Evolutionary conservation across 371 early-diverging fungal species (phyloP).

Genomic region (Syncephalastrum sp.): DNA sequence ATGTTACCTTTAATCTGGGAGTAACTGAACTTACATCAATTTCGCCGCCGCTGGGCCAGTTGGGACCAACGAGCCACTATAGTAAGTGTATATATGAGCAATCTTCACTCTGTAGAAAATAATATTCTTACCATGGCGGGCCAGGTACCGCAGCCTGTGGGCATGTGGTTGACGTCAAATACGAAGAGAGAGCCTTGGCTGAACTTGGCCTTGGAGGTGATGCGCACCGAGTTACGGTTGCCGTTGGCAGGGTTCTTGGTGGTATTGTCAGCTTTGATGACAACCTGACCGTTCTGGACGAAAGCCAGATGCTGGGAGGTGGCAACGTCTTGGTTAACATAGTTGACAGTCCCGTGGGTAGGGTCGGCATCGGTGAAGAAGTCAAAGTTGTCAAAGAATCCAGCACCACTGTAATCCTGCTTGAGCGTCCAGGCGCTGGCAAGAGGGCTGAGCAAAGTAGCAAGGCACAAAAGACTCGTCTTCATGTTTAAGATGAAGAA

Average conservation of each 20-base stretch:
- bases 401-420: constrained; percentile 8
- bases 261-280: constrained; percentile 17
- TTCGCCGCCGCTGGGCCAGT: constrained; percentile 40
- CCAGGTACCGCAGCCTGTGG: constrained; percentile 38
- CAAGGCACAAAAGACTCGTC: not conserved
- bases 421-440: constrained; percentile 19
- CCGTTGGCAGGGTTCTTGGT: constrained; percentile 6
- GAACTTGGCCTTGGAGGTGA: constrained; percentile 19
- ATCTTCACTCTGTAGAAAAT: no score
- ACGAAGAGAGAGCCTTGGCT: constrained; percentile 31
- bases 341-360: constrained; percentile 47
- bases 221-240: constrained; percentile 27
- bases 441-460: not conserved
- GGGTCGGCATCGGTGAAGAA: constrained; percentile 42
- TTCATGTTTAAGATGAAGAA: no score
- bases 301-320: constrained; percentile 5
- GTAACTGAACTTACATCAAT: constrained; percentile 23
- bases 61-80: constrained; percentile 32
- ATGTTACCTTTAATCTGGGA: not conserved
- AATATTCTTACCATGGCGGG: constrained; percentile 20
- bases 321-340: constrained; percentile 32
- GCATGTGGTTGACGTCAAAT: constrained; percentile 39
- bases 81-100: no score
- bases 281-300: constrained; percentile 5
- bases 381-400: constrained; percentile 35